Evolutionary conservation across 768 basidiomycete species (phyloP).

Genomic region (Trametes gibbosa): DNA sequence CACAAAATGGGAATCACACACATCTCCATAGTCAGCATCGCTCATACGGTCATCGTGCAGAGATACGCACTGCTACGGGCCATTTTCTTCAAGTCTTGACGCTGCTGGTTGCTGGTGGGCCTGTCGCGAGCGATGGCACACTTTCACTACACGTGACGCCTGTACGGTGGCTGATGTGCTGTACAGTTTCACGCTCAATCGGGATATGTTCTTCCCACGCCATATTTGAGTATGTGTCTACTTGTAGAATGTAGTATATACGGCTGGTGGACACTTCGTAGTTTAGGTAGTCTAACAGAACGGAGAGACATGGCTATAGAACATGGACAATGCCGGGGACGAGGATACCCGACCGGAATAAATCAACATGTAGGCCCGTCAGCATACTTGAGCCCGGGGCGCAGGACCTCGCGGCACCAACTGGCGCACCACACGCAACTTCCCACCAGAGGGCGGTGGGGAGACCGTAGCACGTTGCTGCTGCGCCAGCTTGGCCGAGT

Average conservation of each 20-base stretch:
- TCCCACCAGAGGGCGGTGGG: conserved; percentile 12
- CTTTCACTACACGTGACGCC: conserved; percentile 23
- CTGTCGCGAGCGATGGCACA: conserved; percentile 16
- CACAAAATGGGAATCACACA: neutral
- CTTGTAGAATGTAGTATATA: conserved; percentile 14
- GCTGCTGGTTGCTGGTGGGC: conserved; percentile 27
- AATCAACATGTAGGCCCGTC: conserved; percentile 15
- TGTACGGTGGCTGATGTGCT: conserved; percentile 20
- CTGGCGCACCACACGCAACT: conserved; percentile 49
- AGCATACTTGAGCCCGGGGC: conserved; percentile 34
- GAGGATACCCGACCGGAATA: conserved; percentile 11
- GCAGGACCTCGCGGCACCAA: conserved; percentile 30
- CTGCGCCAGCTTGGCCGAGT: conserved; percentile 24
- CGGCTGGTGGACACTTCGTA: neutral
- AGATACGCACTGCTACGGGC: conserved; percentile 66
- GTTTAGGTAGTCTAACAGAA: neutral
- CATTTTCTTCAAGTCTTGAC: conserved; percentile 70
- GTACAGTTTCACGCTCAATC: conserved; percentile 17
- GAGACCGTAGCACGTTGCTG: conserved; percentile 1
- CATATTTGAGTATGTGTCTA: conserved; percentile 7
- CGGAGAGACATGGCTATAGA: neutral
- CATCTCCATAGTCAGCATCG: conserved; percentile 6
- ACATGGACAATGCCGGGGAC: neutral
- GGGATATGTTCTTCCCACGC: conserved; percentile 7
- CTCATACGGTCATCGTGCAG: neutral